These are phyloP conservation scores for Hericium erinaceus DNA, from an alignment of 768 basidiomycete genomes.

Conservation along the genomic window DNA sequence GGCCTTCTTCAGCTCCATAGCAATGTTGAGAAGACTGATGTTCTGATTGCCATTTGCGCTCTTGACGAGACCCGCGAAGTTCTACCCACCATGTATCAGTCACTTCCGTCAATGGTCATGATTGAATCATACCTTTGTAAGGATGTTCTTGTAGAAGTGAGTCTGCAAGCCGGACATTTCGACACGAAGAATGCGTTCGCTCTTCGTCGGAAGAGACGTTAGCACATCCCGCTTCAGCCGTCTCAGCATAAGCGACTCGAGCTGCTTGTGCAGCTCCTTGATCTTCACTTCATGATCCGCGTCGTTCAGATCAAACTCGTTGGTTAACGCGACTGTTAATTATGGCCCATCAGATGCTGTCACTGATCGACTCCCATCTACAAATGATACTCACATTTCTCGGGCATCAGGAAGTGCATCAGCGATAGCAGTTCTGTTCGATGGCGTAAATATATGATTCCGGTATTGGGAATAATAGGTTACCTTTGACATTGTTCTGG, in stretches of 20 bases:
- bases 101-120: not conserved
- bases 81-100: constrained; percentile 37
- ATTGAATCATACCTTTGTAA: constrained; percentile 63
- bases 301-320: constrained; percentile 93
- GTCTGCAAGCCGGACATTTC: constrained; percentile 97
- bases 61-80: constrained; percentile 88
- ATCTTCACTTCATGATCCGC: constrained; percentile 91
- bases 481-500: constrained; percentile 98
- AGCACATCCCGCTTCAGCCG: constrained; percentile 94
- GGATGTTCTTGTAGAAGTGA: constrained; percentile 97
- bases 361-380: not conserved
- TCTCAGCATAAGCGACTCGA: constrained; percentile 90
- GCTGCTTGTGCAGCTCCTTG: constrained; percentile 88
- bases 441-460: constrained; percentile 6
- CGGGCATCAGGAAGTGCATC: constrained; percentile 99
- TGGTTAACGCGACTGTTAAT: constrained; percentile 71
- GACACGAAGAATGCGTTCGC: constrained; percentile 92
- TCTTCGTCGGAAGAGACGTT: constrained; percentile 93
- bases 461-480: not conserved
- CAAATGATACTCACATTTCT: constrained; percentile 61
- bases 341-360: not conserved
- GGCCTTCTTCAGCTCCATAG: constrained; percentile 98
- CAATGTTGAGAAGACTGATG: constrained; percentile 93
- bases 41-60: constrained; percentile 83
- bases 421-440: constrained; percentile 78